Base-by-base conservation (phyloP, 805 yeast species). In the Ogataea saltuana region DNA sequence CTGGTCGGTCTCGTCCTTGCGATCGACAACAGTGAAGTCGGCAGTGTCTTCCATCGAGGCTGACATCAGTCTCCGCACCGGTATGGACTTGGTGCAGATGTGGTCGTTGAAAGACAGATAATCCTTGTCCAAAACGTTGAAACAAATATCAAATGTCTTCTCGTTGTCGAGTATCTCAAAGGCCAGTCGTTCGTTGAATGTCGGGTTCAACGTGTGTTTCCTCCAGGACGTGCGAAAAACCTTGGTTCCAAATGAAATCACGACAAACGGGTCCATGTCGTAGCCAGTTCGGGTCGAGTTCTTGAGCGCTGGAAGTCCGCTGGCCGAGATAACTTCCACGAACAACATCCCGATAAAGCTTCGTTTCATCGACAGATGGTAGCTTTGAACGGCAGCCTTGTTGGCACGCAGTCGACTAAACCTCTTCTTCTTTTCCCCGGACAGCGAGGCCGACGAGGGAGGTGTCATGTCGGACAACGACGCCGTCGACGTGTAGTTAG, bases 211-310 rank as follows among this genome's bases (percentile, higher is more conserved):
- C 1, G 88, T 83, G 61, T 91, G 97, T 17, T 86, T 76, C 51
- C 82, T 76, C 81, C 89, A 84, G 9, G 89, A 81, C 0, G 97
- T 89, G 52, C 95, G 77, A 62, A 79, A 91, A 0, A 91, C 88
- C 51, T 84, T 84, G 55, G 85, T 83, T 8, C 97, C 97, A 62
- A 91, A 88, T 0, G 96, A 82, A 1, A 88, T 83, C 15, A 91
- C 88, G 3, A 91, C 91, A 66, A 91, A 93, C 2, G 98, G 98
- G 59, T 93, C 99, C 95, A 93, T 88, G 63, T 89, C 96, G 58
- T 85, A 91, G 1, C 90, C 83, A 17, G 88, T 78, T 8, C 89
- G 70, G 0, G 86, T 80, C 12, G 86, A 67, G 50, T 84, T 83
- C 30, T 75, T 74, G 41, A 83, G 72, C 0, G 95, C 87, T 1